Conservation (phyloP, 2,329 filamentous ascomycete species). For the Hyphodiscus sp. region DNA sequence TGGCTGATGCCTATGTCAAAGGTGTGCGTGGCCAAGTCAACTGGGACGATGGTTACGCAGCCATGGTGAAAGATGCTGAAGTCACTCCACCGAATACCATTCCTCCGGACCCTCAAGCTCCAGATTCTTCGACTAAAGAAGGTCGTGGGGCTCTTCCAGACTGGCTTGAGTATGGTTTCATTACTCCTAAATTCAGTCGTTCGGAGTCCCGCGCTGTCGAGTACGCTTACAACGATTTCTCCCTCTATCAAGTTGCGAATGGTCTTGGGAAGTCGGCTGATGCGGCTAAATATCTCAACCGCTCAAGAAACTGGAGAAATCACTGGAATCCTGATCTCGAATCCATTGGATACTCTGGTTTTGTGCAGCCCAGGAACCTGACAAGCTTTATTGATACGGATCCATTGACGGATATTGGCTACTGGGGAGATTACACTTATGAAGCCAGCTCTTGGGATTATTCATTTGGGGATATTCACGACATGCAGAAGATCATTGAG, state of each 20-base stretch:
- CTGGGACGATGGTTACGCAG: conserved; percentile 56
- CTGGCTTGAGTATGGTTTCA: conserved; percentile 59
- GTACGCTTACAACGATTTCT: conserved; percentile 63
- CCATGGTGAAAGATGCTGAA: conserved; percentile 64
- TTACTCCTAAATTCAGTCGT: conserved; percentile 54
- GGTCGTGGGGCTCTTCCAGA: conserved; percentile 63
- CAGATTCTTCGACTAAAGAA: conserved; percentile 57
- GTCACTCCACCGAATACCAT: conserved; percentile 41
- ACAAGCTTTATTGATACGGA: too few relatives aligned
- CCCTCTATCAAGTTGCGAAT: conserved; percentile 53
- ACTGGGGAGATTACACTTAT: conserved; percentile 47
- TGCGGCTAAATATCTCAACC: conserved; percentile 4
- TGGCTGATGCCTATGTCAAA: conserved; percentile 67
- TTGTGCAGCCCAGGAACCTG: too few relatives aligned
- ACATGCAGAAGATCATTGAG: conserved; percentile 42
- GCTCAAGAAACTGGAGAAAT: conserved; percentile 63
- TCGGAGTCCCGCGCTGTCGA: conserved; percentile 60
- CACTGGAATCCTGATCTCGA: conserved; percentile 58
- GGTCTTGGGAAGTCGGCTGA: conserved; percentile 39
- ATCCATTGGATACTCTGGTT: conserved; percentile 46
- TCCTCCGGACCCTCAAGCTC: conserved; percentile 48
- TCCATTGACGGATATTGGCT: too few relatives aligned
- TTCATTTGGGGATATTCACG: conserved; percentile 47
- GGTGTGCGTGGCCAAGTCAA: conserved; percentile 53
- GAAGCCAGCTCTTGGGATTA: conserved; percentile 48